Percentiles rank a stretch among this genome's conserved stretches.
These are phyloP conservation scores for Histomonas meleagridis DNA, from an alignment of 208 protist genomes.

Conservation along the genomic window DNA sequence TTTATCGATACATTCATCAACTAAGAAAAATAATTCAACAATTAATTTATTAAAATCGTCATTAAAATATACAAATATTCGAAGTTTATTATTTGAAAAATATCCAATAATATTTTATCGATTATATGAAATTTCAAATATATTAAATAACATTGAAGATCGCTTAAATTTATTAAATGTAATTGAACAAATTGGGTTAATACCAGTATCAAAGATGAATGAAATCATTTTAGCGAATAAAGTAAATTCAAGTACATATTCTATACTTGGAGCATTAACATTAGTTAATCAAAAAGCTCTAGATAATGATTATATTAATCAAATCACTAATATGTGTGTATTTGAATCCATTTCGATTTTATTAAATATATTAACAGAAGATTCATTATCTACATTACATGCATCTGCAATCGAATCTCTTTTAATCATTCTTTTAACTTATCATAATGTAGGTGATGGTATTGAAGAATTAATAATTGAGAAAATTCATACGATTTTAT, in stretches of 20 bases:
- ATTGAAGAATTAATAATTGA: not conserved
- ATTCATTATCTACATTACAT: not conserved
- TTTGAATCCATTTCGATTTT: no score
- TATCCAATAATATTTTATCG: not conserved
- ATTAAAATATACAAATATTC: not conserved
- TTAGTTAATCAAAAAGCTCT: not conserved
- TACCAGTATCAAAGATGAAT: not conserved
- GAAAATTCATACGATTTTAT: not conserved
- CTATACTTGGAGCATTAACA: not conserved
- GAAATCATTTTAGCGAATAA: not conserved
- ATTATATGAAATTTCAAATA: not conserved
- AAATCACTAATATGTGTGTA: no score
- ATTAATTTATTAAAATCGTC: not conserved
- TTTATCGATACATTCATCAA: not conserved
- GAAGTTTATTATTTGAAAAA: not conserved
- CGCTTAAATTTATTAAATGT: not conserved
- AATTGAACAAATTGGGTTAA: not conserved
- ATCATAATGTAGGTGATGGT: not conserved
- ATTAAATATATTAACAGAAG: not conserved
- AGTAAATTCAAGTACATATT: not conserved
- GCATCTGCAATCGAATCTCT: not conserved
- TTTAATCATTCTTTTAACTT: not conserved
- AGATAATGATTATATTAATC: no score
- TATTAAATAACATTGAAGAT: not conserved
- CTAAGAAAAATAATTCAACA: not conserved